phyloP scores from a whole-genome alignment of 2,329 filamentous ascomycete genomes.

The Nemania bipapillata region DNA sequence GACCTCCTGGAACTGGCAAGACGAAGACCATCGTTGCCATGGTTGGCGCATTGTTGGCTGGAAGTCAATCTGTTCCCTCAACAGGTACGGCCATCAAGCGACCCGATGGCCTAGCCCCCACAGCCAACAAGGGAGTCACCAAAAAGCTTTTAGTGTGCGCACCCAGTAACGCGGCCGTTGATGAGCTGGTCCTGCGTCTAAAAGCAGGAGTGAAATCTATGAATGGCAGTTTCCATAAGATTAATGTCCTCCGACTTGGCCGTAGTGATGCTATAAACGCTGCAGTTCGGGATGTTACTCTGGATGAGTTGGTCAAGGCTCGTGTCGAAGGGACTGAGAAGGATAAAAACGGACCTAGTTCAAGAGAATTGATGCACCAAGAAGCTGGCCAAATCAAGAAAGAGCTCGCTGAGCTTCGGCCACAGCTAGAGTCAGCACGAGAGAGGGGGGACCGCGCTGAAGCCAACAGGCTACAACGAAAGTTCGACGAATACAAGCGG shows the following conservation, averaged over 20 bases:
- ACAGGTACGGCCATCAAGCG: slow-evolving; percentile 60
- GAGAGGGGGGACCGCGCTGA: slow-evolving; percentile 61
- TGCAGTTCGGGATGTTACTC: slow-evolving; percentile 87
- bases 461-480: slow-evolving; percentile 71
- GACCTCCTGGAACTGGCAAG: slow-evolving; percentile 95
- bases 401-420: slow-evolving; percentile 75
- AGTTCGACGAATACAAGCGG: slow-evolving; percentile 81
- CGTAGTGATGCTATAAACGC: slow-evolving; percentile 91
- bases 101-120: slow-evolving; percentile 52
- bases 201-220: slow-evolving; percentile 85
- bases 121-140: slow-evolving; percentile 53
- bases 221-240: slow-evolving; percentile 75
- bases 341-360: slow-evolving; percentile 65
- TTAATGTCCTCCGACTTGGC: slow-evolving; percentile 90
- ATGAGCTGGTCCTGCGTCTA: slow-evolving; percentile 92
- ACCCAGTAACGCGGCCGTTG: slow-evolving; percentile 97
- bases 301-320: slow-evolving; percentile 88
- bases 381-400: slow-evolving; percentile 79
- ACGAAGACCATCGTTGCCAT: slow-evolving; percentile 98
- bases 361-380: slow-evolving; percentile 69
- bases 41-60: slow-evolving; percentile 84
- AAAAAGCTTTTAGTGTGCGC: slow-evolving; percentile 97
- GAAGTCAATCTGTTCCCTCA: slow-evolving; percentile 56
- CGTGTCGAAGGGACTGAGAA: slow-evolving; percentile 72
- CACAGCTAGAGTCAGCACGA: slow-evolving; percentile 75